Conservation (phyloP, 108 stramenopile genomes). For the Skeletonema potamos region DNA sequence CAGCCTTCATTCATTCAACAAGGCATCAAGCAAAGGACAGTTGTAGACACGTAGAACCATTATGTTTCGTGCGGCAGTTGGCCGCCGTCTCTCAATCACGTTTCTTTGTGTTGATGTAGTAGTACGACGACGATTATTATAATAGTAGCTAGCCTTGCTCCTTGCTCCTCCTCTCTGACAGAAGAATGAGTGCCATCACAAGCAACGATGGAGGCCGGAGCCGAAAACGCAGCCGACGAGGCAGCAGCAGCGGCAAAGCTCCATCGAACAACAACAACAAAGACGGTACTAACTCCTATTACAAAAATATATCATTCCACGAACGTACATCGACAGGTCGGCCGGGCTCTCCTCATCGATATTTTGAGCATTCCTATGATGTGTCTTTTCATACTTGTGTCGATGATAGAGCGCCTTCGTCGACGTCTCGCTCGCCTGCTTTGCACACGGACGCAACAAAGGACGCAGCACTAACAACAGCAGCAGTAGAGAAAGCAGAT, state of each 20-base stretch:
- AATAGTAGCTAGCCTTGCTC: no score
- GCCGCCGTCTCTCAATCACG: no score
- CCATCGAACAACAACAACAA: background rate
- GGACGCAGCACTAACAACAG: background rate
- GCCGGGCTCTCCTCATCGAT: slow-evolving; percentile 46
- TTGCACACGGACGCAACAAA: background rate
- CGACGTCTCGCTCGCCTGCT: background rate
- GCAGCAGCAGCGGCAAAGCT: background rate
- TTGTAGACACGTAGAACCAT: no score
- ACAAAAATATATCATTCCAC: slow-evolving; percentile 2
- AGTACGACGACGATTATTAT: no score
- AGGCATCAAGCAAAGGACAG: no score
- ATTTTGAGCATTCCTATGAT: slow-evolving; percentile 37
- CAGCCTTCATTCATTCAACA: no score
- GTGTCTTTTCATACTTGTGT: background rate
- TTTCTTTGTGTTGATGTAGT: no score
- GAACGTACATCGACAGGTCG: slow-evolving; percentile 24
- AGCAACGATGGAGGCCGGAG: background rate
- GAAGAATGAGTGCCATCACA: background rate
- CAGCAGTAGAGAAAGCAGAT: background rate
- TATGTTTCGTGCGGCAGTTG: no score
- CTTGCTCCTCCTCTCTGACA: no score
- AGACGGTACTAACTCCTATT: background rate
- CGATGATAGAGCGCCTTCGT: background rate
- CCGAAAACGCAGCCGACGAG: background rate